These are phyloP conservation scores for Thalassiosira mediterranea DNA, from an alignment of 352 stramenopile genomes.

Conservation along the genomic window DNA sequence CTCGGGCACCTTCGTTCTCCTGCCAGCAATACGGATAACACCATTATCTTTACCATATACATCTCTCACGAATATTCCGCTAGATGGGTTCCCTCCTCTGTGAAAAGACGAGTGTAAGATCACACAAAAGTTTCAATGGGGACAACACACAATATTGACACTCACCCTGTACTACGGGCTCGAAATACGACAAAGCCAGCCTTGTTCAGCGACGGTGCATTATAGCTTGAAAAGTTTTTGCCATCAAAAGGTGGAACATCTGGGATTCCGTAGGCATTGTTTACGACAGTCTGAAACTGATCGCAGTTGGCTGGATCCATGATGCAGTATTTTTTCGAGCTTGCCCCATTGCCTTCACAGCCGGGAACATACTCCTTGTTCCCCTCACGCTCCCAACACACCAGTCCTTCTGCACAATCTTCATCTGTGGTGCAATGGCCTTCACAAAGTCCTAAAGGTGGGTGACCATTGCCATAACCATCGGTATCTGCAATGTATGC, in stretches of 20 bases:
- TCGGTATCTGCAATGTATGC: no score
- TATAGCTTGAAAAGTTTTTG: constrained; percentile 12
- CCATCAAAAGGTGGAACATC: neutral
- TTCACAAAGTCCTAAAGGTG: no score
- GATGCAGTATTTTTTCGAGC: no score
- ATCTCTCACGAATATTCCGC: constrained; percentile 7
- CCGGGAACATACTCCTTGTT: no score
- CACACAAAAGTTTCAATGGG: neutral
- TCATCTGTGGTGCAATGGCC: no score
- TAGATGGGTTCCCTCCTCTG: neutral
- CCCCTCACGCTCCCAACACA: no score
- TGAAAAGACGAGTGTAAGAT: neutral
- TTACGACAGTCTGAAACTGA: constrained; percentile 2
- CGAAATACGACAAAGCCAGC: constrained; percentile 11
- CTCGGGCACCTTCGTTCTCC: neutral
- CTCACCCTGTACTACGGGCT: constrained; percentile 8
- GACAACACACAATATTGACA: neutral
- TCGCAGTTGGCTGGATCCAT: no score
- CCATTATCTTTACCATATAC: neutral
- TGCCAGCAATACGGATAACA: neutral
- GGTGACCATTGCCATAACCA: no score
- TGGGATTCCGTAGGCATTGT: constrained; percentile 10
- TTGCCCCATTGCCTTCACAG: no score
- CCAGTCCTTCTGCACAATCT: no score
- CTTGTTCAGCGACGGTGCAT: constrained; percentile 5